phyloP scores from a whole-genome alignment of 371 early-diverging fungal genomes.

The Fennellomyces sp. region DNA sequence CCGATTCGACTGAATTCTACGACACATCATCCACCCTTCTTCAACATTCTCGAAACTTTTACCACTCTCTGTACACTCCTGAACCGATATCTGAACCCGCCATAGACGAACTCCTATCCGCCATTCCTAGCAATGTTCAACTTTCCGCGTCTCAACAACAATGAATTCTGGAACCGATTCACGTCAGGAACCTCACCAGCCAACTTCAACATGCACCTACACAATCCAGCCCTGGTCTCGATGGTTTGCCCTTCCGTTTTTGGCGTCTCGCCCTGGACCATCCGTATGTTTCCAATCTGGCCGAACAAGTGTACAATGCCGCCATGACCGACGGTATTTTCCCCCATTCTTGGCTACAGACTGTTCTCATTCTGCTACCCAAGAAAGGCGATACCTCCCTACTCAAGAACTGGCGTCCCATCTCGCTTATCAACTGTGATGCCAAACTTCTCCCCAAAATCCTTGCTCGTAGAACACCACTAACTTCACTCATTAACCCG shows the following conservation, averaged over 20 bases:
- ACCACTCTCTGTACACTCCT: neutral
- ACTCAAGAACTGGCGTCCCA: slow-evolving; percentile 31
- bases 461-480: too few relatives aligned
- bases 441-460: slow-evolving; percentile 17
- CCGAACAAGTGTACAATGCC: neutral
- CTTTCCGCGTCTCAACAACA: neutral
- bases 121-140: neutral
- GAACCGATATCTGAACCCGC: neutral
- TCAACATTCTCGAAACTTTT: neutral
- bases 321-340: neutral
- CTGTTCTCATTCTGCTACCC: slow-evolving; percentile 13
- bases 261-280: neutral
- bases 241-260: neutral
- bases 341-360: slow-evolving; percentile 27
- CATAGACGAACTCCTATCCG: neutral
- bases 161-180: neutral
- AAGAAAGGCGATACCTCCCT: slow-evolving; percentile 20
- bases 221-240: neutral
- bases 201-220: neutral
- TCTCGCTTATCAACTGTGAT: slow-evolving; percentile 19
- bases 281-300: neutral
- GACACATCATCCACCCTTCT: neutral
- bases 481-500: neutral
- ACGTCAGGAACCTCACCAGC: neutral
- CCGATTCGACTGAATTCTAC: neutral